Conservation (phyloP, 208 protist genomes). For the Angomonas ambiguus region DNA sequence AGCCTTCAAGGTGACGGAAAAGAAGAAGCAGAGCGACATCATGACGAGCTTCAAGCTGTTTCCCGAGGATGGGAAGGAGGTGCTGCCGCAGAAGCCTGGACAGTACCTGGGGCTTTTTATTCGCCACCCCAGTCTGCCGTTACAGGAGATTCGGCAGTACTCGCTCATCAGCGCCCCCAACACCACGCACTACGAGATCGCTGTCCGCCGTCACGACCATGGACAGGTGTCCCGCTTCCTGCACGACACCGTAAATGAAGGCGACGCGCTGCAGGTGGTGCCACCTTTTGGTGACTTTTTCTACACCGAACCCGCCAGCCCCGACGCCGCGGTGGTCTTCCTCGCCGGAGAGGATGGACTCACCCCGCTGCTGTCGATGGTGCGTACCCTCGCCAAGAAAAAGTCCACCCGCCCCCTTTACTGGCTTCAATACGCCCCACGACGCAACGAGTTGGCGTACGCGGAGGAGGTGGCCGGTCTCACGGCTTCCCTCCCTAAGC, state of each 20-base stretch:
- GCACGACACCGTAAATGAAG: constrained; percentile 26
- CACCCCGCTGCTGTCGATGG: constrained; percentile 33
- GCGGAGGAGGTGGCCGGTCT: constrained; percentile 16
- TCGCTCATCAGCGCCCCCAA: constrained; percentile 27
- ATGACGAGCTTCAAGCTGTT: constrained; percentile 33
- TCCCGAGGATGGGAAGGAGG: constrained; percentile 22
- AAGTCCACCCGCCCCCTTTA: constrained; percentile 19
- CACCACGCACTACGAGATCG: constrained; percentile 34
- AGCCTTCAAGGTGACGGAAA: constrained; percentile 31
- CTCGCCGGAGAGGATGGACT: constrained; percentile 29
- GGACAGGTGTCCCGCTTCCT: constrained; percentile 38
- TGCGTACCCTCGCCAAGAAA: constrained; percentile 23
- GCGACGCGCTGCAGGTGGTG: constrained; percentile 29
- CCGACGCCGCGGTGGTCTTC: constrained; percentile 21
- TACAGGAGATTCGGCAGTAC: constrained; percentile 48
- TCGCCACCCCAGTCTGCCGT: constrained; percentile 27
- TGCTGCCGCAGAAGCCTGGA: constrained; percentile 21
- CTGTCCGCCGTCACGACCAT: constrained; percentile 27
- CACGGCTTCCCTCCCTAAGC: constrained; percentile 19
- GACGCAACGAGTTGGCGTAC: constrained; percentile 23
- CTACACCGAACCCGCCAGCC: constrained; percentile 12
- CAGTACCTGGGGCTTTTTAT: constrained; percentile 32
- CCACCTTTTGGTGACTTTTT: constrained; percentile 43
- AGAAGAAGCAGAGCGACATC: constrained; percentile 29
- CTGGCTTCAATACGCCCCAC: constrained; percentile 31